phyloP scores from a whole-genome alignment of 176 grass and related monocot species.

The Hordeum marinum region DNA sequence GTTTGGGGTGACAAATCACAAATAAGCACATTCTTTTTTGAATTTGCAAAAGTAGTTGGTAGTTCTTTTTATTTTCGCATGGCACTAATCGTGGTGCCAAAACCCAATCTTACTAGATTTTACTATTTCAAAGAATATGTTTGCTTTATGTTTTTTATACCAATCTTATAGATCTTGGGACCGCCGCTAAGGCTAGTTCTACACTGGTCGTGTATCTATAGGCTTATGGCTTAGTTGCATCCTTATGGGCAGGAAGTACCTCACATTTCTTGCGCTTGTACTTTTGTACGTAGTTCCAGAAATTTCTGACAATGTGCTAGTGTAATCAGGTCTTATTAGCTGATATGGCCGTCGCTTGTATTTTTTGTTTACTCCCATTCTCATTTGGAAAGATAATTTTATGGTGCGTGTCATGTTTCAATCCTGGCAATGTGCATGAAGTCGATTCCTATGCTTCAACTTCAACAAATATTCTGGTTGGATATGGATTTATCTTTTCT shows the following conservation, averaged over 20 bases:
- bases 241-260: background rate
- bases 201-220: background rate
- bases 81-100: too few species aligned
- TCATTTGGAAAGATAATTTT: conserved; percentile 26
- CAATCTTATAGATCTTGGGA: too few species aligned
- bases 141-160: too few species aligned
- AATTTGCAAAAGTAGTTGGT: too few species aligned
- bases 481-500: conserved; percentile 26
- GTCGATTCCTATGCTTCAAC: conserved; percentile 3
- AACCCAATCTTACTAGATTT: too few species aligned
- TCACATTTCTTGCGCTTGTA: background rate
- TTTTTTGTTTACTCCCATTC: conserved; percentile 33
- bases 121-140: too few species aligned
- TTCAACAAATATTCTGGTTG: background rate
- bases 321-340: conserved; percentile 22
- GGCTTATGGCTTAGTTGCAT: background rate
- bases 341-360: conserved; percentile 7
- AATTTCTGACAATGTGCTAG: background rate
- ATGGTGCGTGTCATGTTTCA: background rate
- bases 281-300: background rate
- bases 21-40: too few species aligned
- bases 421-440: background rate
- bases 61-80: too few species aligned
- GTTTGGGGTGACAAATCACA: too few species aligned
- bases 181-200: background rate